phyloP scores from a whole-genome alignment of 345 rosid genomes.

The Salix viminalis region DNA sequence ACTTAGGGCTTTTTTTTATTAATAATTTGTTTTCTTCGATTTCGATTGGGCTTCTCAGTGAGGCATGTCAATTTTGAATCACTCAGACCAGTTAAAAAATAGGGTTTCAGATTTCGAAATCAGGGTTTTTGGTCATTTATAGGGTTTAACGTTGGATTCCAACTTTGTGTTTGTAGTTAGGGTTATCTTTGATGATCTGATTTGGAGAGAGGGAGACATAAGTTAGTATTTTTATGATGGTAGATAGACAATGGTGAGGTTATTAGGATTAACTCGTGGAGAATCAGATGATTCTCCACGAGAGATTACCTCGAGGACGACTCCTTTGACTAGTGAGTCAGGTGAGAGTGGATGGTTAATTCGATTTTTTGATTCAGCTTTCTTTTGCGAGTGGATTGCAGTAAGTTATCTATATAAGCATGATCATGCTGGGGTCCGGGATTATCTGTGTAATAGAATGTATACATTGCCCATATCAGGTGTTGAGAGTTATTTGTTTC shows the following conservation, averaged over 20 bases:
- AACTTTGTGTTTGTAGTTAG: neutral
- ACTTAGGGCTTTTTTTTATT: neutral
- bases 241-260: slow-evolving; percentile 72
- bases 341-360: slow-evolving; percentile 98
- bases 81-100: neutral
- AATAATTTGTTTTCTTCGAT: neutral
- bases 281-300: slow-evolving; percentile 79
- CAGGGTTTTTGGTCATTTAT: neutral
- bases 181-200: neutral
- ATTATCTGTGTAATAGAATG: slow-evolving; percentile 97
- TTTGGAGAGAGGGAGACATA: neutral
- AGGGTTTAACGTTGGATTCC: neutral
- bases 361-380: slow-evolving; percentile 93
- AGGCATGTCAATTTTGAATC: neutral
- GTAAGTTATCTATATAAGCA: slow-evolving; percentile 99
- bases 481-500: slow-evolving; percentile 89
- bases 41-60: neutral
- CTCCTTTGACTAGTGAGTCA: slow-evolving; percentile 59
- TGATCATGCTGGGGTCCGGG: slow-evolving; percentile 87
- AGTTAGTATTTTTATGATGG: slow-evolving; percentile 28
- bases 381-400: slow-evolving; percentile 99
- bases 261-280: slow-evolving; percentile 73
- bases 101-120: neutral
- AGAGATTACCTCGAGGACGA: slow-evolving; percentile 71
- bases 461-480: slow-evolving; percentile 87